Percentiles rank a stretch among this genome's conserved stretches.
Evolutionary conservation across 306 rosid genomes (phyloP).

Genomic region (Cucurbita ficifolia): DNA sequence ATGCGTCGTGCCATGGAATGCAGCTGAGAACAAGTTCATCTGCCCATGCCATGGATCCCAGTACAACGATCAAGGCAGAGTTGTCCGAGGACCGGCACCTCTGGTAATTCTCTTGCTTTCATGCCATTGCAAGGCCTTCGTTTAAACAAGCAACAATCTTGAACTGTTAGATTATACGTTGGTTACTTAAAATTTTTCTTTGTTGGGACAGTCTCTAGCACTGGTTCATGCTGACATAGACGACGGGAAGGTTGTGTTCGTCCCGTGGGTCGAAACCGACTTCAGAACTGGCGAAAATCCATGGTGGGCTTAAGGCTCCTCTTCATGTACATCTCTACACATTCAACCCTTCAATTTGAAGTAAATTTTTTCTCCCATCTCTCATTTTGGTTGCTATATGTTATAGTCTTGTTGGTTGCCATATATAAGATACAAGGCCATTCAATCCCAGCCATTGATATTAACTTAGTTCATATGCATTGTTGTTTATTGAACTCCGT

Average conservation of each 20-base stretch:
- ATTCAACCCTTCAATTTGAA: background rate
- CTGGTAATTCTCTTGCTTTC: conserved; percentile 28
- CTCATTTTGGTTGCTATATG: background rate
- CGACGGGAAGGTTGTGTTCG: conserved; percentile 69
- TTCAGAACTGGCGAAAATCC: conserved; percentile 82
- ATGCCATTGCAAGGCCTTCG: conserved; percentile 3
- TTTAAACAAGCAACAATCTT: background rate
- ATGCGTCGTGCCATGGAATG: conserved; percentile 86
- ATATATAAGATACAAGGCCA: background rate
- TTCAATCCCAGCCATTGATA: background rate
- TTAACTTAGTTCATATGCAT: too few species aligned
- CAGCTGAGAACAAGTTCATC: conserved; percentile 75
- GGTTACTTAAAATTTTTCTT: background rate
- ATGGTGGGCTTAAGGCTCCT: conserved; percentile 56
- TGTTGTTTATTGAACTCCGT: too few species aligned
- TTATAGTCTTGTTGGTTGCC: background rate
- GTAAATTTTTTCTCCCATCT: conserved; percentile 1
- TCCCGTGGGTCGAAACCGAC: conserved; percentile 91
- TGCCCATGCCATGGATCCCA: conserved; percentile 99
- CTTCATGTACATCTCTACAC: conserved; percentile 12
- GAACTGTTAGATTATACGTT: background rate
- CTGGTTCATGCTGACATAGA: conserved; percentile 64
- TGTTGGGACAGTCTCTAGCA: conserved; percentile 54
- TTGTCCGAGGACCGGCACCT: conserved; percentile 98
- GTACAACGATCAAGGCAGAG: conserved; percentile 79